A percentile compares a stretch with the other conserved stretches of the same genome.
Evolutionary conservation across 306 rosid species (phyloP).

Genomic region (Ammopiptanthus mongolicus): DNA sequence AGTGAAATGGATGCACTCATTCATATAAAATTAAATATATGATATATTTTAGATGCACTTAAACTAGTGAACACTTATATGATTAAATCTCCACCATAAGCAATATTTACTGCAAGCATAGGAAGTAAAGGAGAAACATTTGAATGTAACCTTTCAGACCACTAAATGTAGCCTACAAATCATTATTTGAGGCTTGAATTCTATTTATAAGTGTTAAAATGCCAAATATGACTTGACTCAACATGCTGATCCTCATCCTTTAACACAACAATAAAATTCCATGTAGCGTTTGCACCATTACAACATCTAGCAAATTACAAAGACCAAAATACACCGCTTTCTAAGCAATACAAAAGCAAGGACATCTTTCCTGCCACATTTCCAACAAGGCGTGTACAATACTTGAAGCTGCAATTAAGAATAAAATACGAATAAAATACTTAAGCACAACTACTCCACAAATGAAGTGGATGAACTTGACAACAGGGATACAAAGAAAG

Average conservation of each 20-base stretch:
- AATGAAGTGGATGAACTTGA: background rate
- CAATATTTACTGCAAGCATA: background rate
- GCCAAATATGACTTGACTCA: constrained; percentile 16
- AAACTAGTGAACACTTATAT: background rate
- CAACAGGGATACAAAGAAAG: background rate
- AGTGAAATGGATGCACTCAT: background rate
- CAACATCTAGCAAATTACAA: background rate
- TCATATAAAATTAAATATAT: background rate
- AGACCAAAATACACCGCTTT: background rate
- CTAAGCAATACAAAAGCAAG: constrained; percentile 19
- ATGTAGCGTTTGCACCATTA: background rate
- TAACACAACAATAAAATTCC: background rate
- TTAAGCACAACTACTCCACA: background rate
- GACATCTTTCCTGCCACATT: background rate
- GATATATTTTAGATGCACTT: background rate
- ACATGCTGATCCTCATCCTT: background rate
- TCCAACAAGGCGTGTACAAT: background rate
- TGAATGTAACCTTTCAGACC: constrained; percentile 10
- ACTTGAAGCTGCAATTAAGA: constrained; percentile 4
- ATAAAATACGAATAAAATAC: background rate
- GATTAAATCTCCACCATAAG: constrained; percentile 13
- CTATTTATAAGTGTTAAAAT: background rate
- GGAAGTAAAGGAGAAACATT: constrained; percentile 16
- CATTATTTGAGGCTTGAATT: background rate
- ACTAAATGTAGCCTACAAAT: background rate